A percentile compares a stretch with the other conserved stretches of the same genome.
Evolutionary conservation across 345 rosid genomes (phyloP).

Genomic region (Lepidium africanum): DNA sequence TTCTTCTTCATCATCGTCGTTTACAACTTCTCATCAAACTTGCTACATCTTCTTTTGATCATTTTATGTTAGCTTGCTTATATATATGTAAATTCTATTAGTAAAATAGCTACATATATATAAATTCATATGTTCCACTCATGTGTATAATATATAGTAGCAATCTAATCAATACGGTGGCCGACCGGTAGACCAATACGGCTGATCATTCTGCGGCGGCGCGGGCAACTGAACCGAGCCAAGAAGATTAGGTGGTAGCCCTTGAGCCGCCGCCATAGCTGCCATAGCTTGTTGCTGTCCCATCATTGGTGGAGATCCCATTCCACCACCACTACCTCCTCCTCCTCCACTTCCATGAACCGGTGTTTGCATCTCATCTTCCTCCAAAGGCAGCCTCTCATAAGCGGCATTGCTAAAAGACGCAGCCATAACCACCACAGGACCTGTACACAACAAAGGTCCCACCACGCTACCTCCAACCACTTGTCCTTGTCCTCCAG

Average conservation of each 20-base stretch:
- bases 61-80: conserved; percentile 19
- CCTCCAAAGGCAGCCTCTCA: conserved; percentile 90
- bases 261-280: conserved; percentile 44
- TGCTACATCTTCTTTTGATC: background rate
- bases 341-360: conserved; percentile 30
- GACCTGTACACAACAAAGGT: conserved; percentile 72
- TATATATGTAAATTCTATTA: conserved; percentile 25
- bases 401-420: conserved; percentile 98
- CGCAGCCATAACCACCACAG: conserved; percentile 97
- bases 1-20: background rate
- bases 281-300: conserved; percentile 56
- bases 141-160: background rate
- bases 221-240: conserved; percentile 64
- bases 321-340: conserved; percentile 43
- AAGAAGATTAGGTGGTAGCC: conserved; percentile 81
- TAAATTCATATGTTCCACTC: conserved; percentile 5
- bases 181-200: conserved; percentile 78
- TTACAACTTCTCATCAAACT: conserved; percentile 3
- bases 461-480: conserved; percentile 98
- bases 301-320: conserved; percentile 67
- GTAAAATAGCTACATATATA: conserved; percentile 26
- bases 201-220: conserved; percentile 46
- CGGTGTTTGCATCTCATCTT: conserved; percentile 60
- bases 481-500: conserved; percentile 97
- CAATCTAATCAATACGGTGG: conserved; percentile 49